phyloP scores from a whole-genome alignment of 2,329 filamentous ascomycete genomes.

The Fusarium torreyae region DNA sequence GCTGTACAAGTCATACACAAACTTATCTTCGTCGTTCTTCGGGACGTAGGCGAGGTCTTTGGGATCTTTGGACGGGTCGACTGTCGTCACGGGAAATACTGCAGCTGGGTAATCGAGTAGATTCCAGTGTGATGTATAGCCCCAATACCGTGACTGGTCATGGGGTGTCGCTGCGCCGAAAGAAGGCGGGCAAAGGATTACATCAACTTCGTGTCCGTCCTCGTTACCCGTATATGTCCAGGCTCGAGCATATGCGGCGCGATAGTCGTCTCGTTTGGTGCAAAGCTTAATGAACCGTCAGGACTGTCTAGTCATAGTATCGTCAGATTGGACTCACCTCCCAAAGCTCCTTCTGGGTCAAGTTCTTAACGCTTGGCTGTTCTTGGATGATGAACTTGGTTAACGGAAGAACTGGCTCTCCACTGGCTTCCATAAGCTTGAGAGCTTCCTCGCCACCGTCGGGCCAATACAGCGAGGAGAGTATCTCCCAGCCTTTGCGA shows the following conservation, averaged over 20 bases:
- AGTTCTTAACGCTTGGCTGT: conserved; percentile 58
- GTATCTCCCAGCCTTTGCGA: conserved; percentile 63
- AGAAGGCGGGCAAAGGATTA: conserved; percentile 73
- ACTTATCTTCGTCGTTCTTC: conserved; percentile 50
- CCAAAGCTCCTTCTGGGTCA: conserved; percentile 61
- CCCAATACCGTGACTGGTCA: conserved; percentile 67
- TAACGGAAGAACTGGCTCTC: conserved; percentile 72
- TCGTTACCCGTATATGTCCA: conserved; percentile 56
- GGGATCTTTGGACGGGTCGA: conserved; percentile 47
- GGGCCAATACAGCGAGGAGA: conserved; percentile 66
- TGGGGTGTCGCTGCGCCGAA: conserved; percentile 66
- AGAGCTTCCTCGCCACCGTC: conserved; percentile 72
- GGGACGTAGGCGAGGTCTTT: conserved; percentile 47
- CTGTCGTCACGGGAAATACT: conserved; percentile 69
- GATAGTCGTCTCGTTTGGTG: conserved; percentile 58
- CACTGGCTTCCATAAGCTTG: conserved; percentile 65
- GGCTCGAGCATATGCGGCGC: conserved; percentile 54
- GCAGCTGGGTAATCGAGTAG: conserved; percentile 76
- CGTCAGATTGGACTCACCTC: conserved; percentile 39
- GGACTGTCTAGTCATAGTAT: fast-evolving
- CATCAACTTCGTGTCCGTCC: conserved; percentile 64
- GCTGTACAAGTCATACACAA: conserved; percentile 50
- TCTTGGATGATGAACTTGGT: conserved; percentile 73
- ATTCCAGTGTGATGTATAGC: conserved; percentile 78
- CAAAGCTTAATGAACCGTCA: conserved; percentile 48